A percentile compares a stretch with the other conserved stretches of the same genome.
Conservation (phyloP, 306 rosid genomes). For the Quercus rubra region DNA sequence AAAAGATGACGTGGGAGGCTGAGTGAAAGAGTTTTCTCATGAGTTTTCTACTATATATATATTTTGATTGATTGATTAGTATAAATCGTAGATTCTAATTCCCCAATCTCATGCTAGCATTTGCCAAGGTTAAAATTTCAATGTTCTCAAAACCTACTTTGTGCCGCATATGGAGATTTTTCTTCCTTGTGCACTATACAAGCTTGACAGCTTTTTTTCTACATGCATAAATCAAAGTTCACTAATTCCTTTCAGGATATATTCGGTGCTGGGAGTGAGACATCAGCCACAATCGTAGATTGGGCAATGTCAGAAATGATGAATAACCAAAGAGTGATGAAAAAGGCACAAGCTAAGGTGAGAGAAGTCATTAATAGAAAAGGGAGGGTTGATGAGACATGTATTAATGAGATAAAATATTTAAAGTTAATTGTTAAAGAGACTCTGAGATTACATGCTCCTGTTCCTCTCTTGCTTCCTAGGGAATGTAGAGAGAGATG, state of each 20-base stretch:
- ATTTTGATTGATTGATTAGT: too few species aligned
- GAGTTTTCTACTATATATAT: too few species aligned
- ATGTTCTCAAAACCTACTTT: too few species aligned
- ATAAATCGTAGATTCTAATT: too few species aligned
- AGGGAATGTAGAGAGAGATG: constrained; percentile 12
- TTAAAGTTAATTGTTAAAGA: not conserved
- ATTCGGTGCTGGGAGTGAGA: constrained; percentile 28
- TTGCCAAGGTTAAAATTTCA: too few species aligned
- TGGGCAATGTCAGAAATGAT: constrained; percentile 33
- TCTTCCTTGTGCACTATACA: too few species aligned
- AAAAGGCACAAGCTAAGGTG: constrained; percentile 9
- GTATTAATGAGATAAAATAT: constrained; percentile 7
- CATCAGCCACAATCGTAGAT: constrained; percentile 28
- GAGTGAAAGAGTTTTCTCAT: too few species aligned
- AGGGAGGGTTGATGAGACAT: not conserved
- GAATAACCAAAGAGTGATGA: constrained; percentile 11
- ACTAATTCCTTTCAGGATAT: constrained; percentile 9
- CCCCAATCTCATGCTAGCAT: too few species aligned
- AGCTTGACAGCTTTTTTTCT: too few species aligned
- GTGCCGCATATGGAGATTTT: too few species aligned
- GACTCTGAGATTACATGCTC: constrained; percentile 11
- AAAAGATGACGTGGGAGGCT: too few species aligned
- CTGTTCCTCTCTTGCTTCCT: constrained; percentile 7
- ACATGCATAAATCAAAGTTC: not conserved
- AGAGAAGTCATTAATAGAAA: not conserved